Conservation (phyloP, 495 filamentous ascomycete genomes). For the Penicillium soppii region DNA sequence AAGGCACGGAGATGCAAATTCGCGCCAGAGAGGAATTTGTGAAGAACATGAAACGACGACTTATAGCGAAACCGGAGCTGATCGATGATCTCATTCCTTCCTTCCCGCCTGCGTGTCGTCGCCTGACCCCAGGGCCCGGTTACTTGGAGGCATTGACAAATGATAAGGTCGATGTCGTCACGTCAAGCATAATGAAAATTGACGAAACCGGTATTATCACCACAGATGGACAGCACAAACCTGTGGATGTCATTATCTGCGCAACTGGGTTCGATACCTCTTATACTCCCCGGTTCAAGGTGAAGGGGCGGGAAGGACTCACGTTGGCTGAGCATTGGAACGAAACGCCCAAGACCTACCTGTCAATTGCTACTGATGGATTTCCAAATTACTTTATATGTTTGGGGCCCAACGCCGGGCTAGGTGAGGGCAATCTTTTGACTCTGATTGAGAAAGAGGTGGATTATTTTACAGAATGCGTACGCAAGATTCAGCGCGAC, state of each 20-base stretch:
- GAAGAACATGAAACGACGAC: conserved; percentile 41
- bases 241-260: conserved; percentile 44
- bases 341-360: conserved; percentile 53
- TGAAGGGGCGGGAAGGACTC: conserved; percentile 46
- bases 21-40: conserved; percentile 31
- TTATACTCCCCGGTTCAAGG: conserved; percentile 47
- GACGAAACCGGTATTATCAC: conserved; percentile 46
- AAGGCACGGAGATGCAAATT: conserved; percentile 38
- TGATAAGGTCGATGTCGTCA: conserved; percentile 44
- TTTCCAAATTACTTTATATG: conserved; percentile 67
- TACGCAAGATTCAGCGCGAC: conserved; percentile 48
- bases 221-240: conserved; percentile 41
- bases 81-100: conserved; percentile 36
- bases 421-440: conserved; percentile 48
- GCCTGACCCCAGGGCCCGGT: conserved; percentile 50
- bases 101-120: conserved; percentile 50
- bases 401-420: conserved; percentile 45
- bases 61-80: conserved; percentile 36
- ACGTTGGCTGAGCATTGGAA: conserved; percentile 52
- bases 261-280: conserved; percentile 57
- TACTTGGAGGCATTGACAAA: conserved; percentile 49
- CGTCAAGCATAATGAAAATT: conserved; percentile 39
- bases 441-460: conserved; percentile 45
- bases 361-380: conserved; percentile 55
- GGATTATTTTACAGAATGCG: conserved; percentile 50